Evolutionary conservation across 1,139 yeast species (phyloP).

Genomic region (Nakaseomyces nivariensis): DNA sequence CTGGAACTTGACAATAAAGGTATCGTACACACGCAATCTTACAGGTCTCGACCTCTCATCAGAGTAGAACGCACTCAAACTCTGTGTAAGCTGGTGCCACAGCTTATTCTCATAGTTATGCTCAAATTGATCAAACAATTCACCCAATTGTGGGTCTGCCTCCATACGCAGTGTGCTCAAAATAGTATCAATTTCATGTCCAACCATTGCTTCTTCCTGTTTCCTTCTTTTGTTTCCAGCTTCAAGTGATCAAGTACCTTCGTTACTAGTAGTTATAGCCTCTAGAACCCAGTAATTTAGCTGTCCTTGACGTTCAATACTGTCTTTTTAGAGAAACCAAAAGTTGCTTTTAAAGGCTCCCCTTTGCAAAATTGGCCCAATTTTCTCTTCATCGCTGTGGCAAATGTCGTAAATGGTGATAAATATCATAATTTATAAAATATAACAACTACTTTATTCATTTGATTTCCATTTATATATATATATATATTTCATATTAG

Average conservation of each 20-base stretch:
- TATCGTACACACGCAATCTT: constrained; percentile 58
- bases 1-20: constrained; percentile 58
- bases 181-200: constrained; percentile 37
- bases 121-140: constrained; percentile 65
- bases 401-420: neutral
- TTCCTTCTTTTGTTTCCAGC: neutral
- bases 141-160: constrained; percentile 50
- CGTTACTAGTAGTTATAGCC: no score
- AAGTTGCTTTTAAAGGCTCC: neutral
- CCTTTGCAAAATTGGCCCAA: neutral
- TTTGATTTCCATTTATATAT: neutral
- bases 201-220: constrained; percentile 1
- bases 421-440: neutral
- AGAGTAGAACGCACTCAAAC: constrained; percentile 52
- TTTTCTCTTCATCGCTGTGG: neutral
- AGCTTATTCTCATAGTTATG: constrained; percentile 79
- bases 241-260: no score
- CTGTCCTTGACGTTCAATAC: no score
- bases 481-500: neutral
- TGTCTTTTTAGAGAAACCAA: no score
- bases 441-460: neutral
- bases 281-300: no score
- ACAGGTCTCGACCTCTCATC: constrained; percentile 43
- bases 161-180: constrained; percentile 63
- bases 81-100: constrained; percentile 70